Evolutionary conservation across 2,329 filamentous ascomycete genomes (phyloP).

Genomic region (Ceratocystis cubensis): DNA sequence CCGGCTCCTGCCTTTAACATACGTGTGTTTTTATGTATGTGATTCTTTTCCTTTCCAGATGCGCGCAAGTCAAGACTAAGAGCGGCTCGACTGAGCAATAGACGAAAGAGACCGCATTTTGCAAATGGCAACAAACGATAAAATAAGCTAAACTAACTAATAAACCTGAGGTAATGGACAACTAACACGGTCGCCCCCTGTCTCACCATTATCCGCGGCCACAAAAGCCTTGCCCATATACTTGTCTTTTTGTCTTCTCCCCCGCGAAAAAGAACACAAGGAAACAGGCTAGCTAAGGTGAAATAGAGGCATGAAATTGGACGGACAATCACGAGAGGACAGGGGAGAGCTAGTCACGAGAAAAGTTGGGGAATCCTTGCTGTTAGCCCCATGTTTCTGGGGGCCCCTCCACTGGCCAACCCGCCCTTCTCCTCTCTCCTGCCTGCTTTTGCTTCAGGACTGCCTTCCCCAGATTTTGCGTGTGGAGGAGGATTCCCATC

Average conservation of each 20-base stretch:
- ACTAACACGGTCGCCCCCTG: not conserved
- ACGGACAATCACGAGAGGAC: not conserved
- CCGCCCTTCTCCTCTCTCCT: not conserved
- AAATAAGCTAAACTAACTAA: not conserved
- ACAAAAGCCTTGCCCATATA: too few species aligned
- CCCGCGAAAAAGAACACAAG: not conserved
- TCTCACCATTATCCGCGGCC: not conserved
- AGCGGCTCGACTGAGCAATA: not conserved
- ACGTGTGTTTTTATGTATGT: too few species aligned
- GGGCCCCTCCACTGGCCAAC: too few species aligned
- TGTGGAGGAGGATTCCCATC: not conserved
- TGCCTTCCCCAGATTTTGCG: slow-evolving; percentile 2
- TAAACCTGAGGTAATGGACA: not conserved
- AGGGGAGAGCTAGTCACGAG: not conserved
- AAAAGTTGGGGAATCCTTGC: slow-evolving; percentile 16
- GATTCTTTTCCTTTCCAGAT: not conserved
- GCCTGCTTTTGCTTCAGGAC: not conserved
- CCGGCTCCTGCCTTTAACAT: not conserved
- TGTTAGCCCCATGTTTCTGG: not conserved
- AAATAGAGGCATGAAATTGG: not conserved
- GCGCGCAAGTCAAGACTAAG: not conserved
- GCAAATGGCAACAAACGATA: not conserved
- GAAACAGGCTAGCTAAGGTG: not conserved
- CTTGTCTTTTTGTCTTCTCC: not conserved
- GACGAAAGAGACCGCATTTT: not conserved